These are phyloP conservation scores for Blechomonas ayalai DNA, from an alignment of 208 protist species.

Conservation along the genomic window DNA sequence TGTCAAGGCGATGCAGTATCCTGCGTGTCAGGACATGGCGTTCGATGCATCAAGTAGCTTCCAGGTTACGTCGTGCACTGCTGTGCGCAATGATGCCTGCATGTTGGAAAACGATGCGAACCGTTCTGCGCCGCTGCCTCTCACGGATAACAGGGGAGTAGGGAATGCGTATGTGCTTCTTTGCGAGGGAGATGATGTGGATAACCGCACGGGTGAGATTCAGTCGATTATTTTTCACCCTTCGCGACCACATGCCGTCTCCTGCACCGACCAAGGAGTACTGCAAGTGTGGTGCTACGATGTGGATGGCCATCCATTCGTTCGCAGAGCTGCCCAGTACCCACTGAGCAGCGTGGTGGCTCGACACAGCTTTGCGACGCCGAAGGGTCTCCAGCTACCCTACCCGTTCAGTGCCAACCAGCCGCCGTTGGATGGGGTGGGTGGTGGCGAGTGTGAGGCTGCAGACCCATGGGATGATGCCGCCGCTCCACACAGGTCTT, in stretches of 20 bases:
- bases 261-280: constrained; percentile 40
- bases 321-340: background rate
- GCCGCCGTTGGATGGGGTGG: too few species aligned
- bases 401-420: constrained; percentile 42
- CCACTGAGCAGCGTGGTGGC: constrained; percentile 11
- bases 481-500: too few species aligned
- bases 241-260: constrained; percentile 35
- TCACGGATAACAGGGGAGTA: too few species aligned
- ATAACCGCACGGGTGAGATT: constrained; percentile 7
- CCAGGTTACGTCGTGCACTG: too few species aligned
- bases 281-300: constrained; percentile 58
- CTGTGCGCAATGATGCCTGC: too few species aligned
- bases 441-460: too few species aligned
- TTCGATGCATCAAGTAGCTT: too few species aligned
- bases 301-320: background rate
- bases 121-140: too few species aligned
- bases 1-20: too few species aligned
- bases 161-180: constrained; percentile 15
- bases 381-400: constrained; percentile 9
- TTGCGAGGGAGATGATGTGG: constrained; percentile 4
- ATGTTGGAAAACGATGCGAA: too few species aligned
- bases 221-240: constrained; percentile 50
- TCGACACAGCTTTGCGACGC: constrained; percentile 12
- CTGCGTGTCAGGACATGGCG: too few species aligned
- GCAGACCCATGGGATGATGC: too few species aligned